A percentile compares a stretch with the other conserved stretches of the same genome.
These are phyloP conservation scores for Dendrothele bispora DNA, from an alignment of 768 basidiomycete species.

Conservation along the genomic window DNA sequence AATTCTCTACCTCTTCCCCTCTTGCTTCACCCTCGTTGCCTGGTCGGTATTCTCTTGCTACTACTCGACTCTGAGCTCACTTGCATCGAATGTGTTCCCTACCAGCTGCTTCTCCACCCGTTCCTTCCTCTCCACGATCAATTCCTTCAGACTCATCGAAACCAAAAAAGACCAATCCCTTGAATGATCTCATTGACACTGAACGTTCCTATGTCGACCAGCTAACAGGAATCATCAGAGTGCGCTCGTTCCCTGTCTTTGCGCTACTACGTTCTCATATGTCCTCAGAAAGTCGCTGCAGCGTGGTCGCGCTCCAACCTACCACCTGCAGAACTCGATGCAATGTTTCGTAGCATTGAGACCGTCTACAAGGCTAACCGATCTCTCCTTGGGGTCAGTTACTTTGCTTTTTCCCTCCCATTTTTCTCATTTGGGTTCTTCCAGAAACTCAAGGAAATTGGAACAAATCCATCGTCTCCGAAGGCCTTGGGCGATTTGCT, in stretches of 20 bases:
- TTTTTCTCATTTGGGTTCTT: constrained; percentile 10
- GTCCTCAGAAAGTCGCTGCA: constrained; percentile 84
- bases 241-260: constrained; percentile 35
- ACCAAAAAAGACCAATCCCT: constrained; percentile 72
- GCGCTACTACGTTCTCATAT: constrained; percentile 13
- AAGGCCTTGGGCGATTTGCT: constrained; percentile 93
- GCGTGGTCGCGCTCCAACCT: constrained; percentile 97
- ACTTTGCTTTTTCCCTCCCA: background rate
- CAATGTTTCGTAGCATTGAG: constrained; percentile 94
- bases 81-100: background rate
- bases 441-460: constrained; percentile 93
- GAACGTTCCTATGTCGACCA: constrained; percentile 92
- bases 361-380: constrained; percentile 91
- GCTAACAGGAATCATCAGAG: constrained; percentile 87
- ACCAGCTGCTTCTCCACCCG: constrained; percentile 18
- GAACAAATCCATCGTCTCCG: constrained; percentile 87
- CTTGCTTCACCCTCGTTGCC: background rate
- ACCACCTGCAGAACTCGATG: constrained; percentile 87
- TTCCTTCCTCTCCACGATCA: constrained; percentile 35
- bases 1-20: background rate
- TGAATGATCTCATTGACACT: constrained; percentile 90
- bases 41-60: background rate
- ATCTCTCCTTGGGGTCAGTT: constrained; percentile 57
- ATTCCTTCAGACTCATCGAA: constrained; percentile 41
- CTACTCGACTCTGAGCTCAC: background rate